Percentiles rank a stretch among this genome's conserved stretches.
phyloP scores from a whole-genome alignment of 371 early-diverging fungal species.

The Sanchytrium tribonematis region DNA sequence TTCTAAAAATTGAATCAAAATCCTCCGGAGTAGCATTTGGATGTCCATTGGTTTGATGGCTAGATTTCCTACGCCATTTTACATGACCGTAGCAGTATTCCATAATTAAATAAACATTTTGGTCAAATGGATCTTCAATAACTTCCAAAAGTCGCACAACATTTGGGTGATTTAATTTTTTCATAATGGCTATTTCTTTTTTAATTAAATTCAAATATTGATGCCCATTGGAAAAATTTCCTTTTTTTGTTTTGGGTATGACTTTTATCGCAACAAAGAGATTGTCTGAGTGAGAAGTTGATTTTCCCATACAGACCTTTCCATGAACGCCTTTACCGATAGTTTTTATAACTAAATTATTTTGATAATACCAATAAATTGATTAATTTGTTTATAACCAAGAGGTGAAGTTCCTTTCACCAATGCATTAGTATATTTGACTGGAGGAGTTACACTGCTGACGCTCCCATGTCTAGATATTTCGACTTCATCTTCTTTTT shows the following conservation, averaged over 20 bases:
- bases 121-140: slow-evolving; percentile 38
- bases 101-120: neutral
- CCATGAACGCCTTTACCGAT: neutral
- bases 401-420: neutral
- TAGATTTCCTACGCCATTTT: neutral
- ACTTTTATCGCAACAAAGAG: neutral
- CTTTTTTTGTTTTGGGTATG: neutral
- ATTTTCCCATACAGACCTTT: neutral
- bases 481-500: too few relatives aligned
- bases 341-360: neutral
- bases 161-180: slow-evolving; percentile 63
- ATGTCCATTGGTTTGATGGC: neutral
- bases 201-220: slow-evolving; percentile 28
- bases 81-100: neutral
- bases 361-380: too few relatives aligned
- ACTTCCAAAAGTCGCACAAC: slow-evolving; percentile 71
- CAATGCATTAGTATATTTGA: neutral
- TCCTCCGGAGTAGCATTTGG: neutral
- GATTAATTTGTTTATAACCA: neutral
- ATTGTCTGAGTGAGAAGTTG: neutral
- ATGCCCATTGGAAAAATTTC: neutral
- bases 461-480: too few relatives aligned
- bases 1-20: neutral
- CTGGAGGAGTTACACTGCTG: neutral
- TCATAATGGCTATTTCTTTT: slow-evolving; percentile 69